Conservation (phyloP, 2,329 filamentous ascomycete species). For the Exophiala viscosa region DNA sequence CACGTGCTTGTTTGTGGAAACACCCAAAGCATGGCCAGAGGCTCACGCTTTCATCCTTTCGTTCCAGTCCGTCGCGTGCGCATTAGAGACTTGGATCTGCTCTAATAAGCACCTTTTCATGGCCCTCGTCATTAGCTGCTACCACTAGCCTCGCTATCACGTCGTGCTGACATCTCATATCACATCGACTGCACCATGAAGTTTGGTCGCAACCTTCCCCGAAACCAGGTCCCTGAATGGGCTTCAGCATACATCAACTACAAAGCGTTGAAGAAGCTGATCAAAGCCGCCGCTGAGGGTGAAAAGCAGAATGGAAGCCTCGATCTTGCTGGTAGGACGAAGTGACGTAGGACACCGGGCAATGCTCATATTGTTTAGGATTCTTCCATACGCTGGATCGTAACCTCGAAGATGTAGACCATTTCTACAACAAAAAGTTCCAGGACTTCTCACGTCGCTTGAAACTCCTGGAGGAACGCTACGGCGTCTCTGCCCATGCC, state of each 20-base stretch:
- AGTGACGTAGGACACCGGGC: conserved; percentile 29
- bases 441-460: conserved; percentile 78
- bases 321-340: conserved; percentile 80
- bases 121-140: not conserved
- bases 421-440: conserved; percentile 95
- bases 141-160: not conserved
- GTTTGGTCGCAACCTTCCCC: conserved; percentile 48
- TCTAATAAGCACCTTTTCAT: conserved; percentile 2
- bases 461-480: conserved; percentile 81
- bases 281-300: conserved; percentile 70
- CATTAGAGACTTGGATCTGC: conserved; percentile 16
- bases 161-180: conserved; percentile 1
- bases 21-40: conserved; percentile 18
- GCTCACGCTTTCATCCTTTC: conserved; percentile 17
- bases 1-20: conserved; percentile 1
- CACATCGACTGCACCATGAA: conserved; percentile 39
- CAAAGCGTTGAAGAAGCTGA: conserved; percentile 77
- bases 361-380: conserved; percentile 53
- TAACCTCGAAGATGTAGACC: conserved; percentile 94
- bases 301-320: conserved; percentile 68
- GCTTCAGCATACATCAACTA: conserved; percentile 50
- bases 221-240: conserved; percentile 52
- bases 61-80: conserved; percentile 25
- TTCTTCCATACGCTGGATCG: conserved; percentile 97
- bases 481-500: conserved; percentile 68